A percentile compares a stretch with the other conserved stretches of the same genome.
These are phyloP conservation scores for Auriculariales sp. DNA, from an alignment of 768 basidiomycete genomes.

Conservation along the genomic window DNA sequence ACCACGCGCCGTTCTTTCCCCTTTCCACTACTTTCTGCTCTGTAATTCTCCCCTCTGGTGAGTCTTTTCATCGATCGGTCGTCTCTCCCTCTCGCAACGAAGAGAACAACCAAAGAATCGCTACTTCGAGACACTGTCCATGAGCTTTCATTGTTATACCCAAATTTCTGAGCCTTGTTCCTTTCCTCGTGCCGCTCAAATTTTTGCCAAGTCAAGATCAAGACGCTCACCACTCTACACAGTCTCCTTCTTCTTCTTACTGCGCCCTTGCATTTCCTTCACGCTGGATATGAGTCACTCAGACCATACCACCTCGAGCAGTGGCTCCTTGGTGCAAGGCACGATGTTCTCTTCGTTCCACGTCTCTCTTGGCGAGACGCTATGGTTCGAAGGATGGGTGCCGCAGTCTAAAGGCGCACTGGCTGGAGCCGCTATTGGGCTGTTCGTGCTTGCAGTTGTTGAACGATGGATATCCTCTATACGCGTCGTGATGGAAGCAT, in stretches of 20 bases:
- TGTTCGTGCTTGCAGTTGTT: conserved; percentile 51
- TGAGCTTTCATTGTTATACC: no score
- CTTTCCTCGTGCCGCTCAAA: no score
- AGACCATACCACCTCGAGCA: conserved; percentile 5
- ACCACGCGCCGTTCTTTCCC: no score
- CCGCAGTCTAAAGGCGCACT: conserved; percentile 59
- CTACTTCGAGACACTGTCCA: no score
- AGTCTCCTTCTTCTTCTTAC: no score
- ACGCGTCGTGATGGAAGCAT: conserved; percentile 33
- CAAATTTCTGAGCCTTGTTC: no score
- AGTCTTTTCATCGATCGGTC: no score
- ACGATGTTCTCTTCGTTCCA: conserved; percentile 61
- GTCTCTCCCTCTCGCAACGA: no score
- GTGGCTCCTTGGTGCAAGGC: conserved; percentile 10
- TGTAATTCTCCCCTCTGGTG: no score
- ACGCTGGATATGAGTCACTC: conserved; percentile 5
- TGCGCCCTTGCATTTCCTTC: neutral
- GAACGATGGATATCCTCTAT: conserved; percentile 56
- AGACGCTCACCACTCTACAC: no score
- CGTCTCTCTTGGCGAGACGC: conserved; percentile 45
- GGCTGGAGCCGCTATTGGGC: conserved; percentile 57
- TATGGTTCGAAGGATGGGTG: conserved; percentile 53
- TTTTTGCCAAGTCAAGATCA: neutral
- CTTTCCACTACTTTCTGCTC: no score
- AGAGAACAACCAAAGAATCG: no score